phyloP scores from a whole-genome alignment of 2,329 filamentous ascomycete species.

The Alternaria burnsii region DNA sequence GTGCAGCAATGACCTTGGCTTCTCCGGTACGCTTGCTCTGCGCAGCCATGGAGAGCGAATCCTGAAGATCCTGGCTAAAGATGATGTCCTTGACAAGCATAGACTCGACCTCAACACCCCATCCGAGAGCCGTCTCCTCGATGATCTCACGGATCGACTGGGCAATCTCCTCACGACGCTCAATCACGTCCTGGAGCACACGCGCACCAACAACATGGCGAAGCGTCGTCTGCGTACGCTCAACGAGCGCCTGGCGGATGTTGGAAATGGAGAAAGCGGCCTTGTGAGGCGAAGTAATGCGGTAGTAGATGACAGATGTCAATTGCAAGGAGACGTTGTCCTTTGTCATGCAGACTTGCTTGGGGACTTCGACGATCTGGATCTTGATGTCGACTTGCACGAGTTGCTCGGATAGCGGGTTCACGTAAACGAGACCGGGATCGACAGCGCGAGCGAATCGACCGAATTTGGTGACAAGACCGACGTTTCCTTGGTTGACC shows the following conservation, averaged over 20 bases:
- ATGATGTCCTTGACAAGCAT: slow-evolving; percentile 99
- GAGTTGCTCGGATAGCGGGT: slow-evolving; percentile 89
- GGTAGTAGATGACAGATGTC: slow-evolving; percentile 98
- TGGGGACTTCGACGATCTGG: slow-evolving; percentile 95
- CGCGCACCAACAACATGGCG: slow-evolving; percentile 96
- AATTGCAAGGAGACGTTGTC: slow-evolving; percentile 96
- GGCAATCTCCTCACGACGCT: slow-evolving; percentile 96
- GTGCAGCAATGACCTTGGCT: slow-evolving; percentile 96
- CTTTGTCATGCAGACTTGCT: slow-evolving; percentile 99
- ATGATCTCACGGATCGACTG: slow-evolving; percentile 97
- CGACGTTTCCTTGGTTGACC: slow-evolving; percentile 91
- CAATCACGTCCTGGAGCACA: slow-evolving; percentile 96
- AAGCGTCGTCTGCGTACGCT: slow-evolving; percentile 97
- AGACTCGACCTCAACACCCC: slow-evolving; percentile 95
- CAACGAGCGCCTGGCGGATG: slow-evolving; percentile 92
- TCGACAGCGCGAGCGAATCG: slow-evolving; percentile 95
- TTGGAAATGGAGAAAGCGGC: slow-evolving; percentile 96
- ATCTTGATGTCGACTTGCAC: slow-evolving; percentile 98
- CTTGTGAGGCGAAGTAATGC: slow-evolving; percentile 94
- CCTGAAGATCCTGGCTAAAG: slow-evolving; percentile 94
- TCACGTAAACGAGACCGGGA: slow-evolving; percentile 96
- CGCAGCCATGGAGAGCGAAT: slow-evolving; percentile 96
- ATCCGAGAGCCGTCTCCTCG: slow-evolving; percentile 90
- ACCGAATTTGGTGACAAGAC: slow-evolving; percentile 94
- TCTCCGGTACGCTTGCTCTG: slow-evolving; percentile 99